phyloP scores from a whole-genome alignment of 164 flowering plant genomes.

The Warburgia ugandensis region DNA sequence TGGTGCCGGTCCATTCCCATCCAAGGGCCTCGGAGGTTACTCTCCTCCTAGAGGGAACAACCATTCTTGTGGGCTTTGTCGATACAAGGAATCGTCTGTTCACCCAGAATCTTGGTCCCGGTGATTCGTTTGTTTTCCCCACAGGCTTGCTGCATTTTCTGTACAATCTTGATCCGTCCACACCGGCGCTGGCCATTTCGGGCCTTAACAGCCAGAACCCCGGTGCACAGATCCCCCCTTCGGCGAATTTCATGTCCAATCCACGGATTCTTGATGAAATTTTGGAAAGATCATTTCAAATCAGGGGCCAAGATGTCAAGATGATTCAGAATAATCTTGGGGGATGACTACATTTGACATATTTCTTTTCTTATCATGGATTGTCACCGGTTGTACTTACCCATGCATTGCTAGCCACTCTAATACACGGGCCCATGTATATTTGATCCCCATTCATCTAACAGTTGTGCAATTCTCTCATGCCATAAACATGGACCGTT shows the following conservation, averaged over 20 bases:
- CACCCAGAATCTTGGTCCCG: constrained; percentile 30
- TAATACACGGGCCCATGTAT: too few relatives aligned
- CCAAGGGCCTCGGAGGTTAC: constrained; percentile 75
- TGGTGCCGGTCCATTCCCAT: constrained; percentile 59
- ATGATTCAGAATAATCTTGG: constrained; percentile 40
- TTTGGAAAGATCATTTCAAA: constrained; percentile 33
- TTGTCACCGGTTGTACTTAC: too few relatives aligned
- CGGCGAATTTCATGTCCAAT: constrained; percentile 32
- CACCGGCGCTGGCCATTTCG: constrained; percentile 38
- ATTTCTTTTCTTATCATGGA: too few relatives aligned
- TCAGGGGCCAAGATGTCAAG: constrained; percentile 32
- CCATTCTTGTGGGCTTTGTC: constrained; percentile 45
- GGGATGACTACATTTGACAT: constrained; percentile 22
- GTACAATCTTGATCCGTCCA: constrained; percentile 23
- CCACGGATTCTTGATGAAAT: constrained; percentile 40
- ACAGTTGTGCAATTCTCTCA: too few relatives aligned
- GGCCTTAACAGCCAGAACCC: constrained; percentile 66
- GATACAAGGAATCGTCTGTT: constrained; percentile 37
- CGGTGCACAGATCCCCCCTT: constrained; percentile 36
- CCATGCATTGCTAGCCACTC: too few relatives aligned
- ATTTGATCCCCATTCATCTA: too few relatives aligned
- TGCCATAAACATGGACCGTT: too few relatives aligned
- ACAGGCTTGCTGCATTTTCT: constrained; percentile 51
- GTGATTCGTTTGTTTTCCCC: constrained; percentile 67
- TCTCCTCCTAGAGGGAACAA: constrained; percentile 22